phyloP scores from a whole-genome alignment of 208 protist species.

The Leishmania turanica region DNA sequence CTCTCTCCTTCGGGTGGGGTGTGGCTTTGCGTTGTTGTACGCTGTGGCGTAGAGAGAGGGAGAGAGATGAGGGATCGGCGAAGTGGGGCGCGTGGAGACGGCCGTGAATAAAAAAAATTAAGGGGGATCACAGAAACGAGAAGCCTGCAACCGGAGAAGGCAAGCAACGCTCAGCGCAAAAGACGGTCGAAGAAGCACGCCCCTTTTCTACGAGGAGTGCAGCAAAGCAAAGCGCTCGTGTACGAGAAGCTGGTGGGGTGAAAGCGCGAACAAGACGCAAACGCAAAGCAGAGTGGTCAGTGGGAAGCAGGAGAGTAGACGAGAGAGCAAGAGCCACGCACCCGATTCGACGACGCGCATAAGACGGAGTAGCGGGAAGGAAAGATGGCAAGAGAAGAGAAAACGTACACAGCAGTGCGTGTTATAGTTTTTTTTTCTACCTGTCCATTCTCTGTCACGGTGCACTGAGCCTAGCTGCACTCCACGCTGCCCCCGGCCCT shows the following conservation, averaged over 20 bases:
- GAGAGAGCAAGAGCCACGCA: background rate
- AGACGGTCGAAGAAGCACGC: background rate
- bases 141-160: background rate
- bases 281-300: background rate
- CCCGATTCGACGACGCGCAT: background rate
- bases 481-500: background rate
- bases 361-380: background rate
- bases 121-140: background rate
- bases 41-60: background rate
- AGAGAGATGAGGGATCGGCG: background rate
- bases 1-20: background rate
- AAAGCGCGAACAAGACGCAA: background rate
- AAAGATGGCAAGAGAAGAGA: background rate
- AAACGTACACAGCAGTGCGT: background rate
- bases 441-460: too few relatives aligned
- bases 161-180: background rate
- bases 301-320: background rate
- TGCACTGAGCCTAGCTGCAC: background rate
- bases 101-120: background rate
- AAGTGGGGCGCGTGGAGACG: background rate
- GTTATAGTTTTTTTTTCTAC: background rate
- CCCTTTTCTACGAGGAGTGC: background rate
- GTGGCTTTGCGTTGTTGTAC: too few relatives aligned
- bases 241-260: background rate
- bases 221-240: background rate